Percentiles rank a stretch among this genome's conserved stretches.
phyloP scores from a whole-genome alignment of 352 stramenopile genomes.

The Pelagophyceae sp. region DNA sequence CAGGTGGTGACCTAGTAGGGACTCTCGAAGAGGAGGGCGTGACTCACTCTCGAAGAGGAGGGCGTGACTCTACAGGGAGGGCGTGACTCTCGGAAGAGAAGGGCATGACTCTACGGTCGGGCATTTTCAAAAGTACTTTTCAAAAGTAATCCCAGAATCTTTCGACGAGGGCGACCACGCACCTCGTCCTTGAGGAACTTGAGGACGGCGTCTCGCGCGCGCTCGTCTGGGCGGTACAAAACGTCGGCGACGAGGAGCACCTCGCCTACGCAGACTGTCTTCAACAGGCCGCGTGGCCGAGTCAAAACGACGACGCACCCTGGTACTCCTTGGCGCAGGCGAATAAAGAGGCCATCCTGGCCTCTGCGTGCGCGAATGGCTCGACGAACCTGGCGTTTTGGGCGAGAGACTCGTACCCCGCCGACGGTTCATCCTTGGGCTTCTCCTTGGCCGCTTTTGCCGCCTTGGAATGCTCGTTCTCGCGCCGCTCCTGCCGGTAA shows the following conservation, averaged over 20 bases:
- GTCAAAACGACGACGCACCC: not conserved
- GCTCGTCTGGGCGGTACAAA: not conserved
- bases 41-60: too few relatives aligned
- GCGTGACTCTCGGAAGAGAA: too few relatives aligned
- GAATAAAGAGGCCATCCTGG: not conserved
- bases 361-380: not conserved
- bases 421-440: not conserved
- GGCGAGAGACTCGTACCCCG: slow-evolving; percentile 4
- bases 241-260: not conserved
- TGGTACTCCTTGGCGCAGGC: not conserved
- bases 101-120: too few relatives aligned
- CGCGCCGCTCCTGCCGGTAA: slow-evolving; percentile 11
- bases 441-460: not conserved
- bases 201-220: not conserved
- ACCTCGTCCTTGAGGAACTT: not conserved
- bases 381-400: not conserved
- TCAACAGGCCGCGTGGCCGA: too few relatives aligned
- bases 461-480: not conserved
- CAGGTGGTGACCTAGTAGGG: too few relatives aligned
- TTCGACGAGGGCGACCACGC: too few relatives aligned
- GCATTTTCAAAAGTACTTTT: too few relatives aligned
- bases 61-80: too few relatives aligned
- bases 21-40: too few relatives aligned
- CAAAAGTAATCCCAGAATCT: too few relatives aligned
- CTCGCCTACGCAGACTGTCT: too few relatives aligned